These are phyloP conservation scores for Spongospora subterranea DNA, from an alignment of 208 protist species.

Conservation along the genomic window DNA sequence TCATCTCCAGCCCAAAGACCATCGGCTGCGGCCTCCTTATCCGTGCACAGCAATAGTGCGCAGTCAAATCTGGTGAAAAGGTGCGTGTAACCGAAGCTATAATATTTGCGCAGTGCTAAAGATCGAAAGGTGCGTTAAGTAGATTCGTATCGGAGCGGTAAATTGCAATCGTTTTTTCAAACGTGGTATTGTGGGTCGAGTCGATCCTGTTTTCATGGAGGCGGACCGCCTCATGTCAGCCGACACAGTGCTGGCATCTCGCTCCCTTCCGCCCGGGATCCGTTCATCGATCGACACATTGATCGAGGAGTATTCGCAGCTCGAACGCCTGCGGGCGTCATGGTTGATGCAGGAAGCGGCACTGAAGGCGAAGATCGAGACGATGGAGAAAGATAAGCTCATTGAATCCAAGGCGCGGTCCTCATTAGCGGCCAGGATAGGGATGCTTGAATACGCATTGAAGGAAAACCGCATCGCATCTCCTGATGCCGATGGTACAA, in stretches of 20 bases:
- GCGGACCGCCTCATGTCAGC: background rate
- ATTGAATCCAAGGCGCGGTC: background rate
- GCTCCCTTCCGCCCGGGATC: background rate
- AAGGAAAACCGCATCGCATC: background rate
- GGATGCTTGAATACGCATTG: slow-evolving; percentile 45
- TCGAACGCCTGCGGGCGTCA: background rate
- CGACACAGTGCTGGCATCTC: slow-evolving; percentile 36
- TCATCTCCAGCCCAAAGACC: too few species aligned
- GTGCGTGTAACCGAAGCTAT: too few species aligned
- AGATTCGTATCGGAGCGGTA: too few species aligned
- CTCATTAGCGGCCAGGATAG: background rate
- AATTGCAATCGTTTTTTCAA: too few species aligned
- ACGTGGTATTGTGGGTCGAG: too few species aligned
- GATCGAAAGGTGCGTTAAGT: too few species aligned
- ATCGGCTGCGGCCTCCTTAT: too few species aligned
- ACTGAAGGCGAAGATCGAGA: slow-evolving; percentile 50
- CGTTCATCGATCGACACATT: slow-evolving; percentile 18
- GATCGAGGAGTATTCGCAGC: background rate
- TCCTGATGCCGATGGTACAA: background rate
- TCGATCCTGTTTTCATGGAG: too few species aligned
- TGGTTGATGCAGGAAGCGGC: slow-evolving; percentile 38
- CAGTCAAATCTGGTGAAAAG: too few species aligned
- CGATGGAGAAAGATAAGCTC: background rate
- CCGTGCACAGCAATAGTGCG: too few species aligned
- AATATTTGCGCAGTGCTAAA: too few species aligned